Percentiles rank a stretch among this genome's conserved stretches.
phyloP scores from a whole-genome alignment of 805 yeast species.

The Candida insectalens region DNA sequence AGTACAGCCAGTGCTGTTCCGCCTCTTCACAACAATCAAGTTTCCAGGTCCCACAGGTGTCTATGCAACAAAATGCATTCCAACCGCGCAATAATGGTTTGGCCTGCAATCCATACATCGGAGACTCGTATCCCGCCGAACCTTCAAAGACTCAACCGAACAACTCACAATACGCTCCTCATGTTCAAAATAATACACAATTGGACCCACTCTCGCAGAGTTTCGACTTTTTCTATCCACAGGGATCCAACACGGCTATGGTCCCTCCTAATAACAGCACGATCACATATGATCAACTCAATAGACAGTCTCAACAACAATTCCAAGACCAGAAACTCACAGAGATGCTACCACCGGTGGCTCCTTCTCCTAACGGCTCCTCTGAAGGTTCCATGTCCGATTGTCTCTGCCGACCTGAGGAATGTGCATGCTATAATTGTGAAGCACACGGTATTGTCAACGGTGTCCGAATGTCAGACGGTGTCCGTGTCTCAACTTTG shows the following conservation, averaged over 20 bases:
- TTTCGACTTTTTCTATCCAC: background rate
- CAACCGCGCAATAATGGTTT: no score
- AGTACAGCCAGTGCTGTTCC: background rate
- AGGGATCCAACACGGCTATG: background rate
- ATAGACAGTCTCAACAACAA: constrained; percentile 12
- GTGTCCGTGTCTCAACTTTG: constrained; percentile 12
- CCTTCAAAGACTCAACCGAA: constrained; percentile 28
- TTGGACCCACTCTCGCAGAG: background rate
- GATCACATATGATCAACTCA: constrained; percentile 17
- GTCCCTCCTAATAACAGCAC: constrained; percentile 1
- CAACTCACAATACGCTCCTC: constrained; percentile 25
- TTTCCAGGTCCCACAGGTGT: background rate
- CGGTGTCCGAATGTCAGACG: constrained; percentile 22
- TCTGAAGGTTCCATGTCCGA: constrained; percentile 9
- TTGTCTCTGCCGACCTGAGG: constrained; percentile 23
- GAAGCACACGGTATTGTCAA: constrained; percentile 23
- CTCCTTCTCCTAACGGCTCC: constrained; percentile 1
- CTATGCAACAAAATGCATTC: background rate
- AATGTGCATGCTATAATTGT: constrained; percentile 26
- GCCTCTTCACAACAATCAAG: background rate
- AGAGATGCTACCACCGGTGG: background rate
- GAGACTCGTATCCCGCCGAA: constrained; percentile 24
- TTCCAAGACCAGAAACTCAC: constrained; percentile 4
- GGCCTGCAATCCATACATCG: constrained; percentile 18
- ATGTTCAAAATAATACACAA: constrained; percentile 9